Evolutionary conservation across 306 rosid genomes (phyloP).

Genomic region (Ormosia emarginata): DNA sequence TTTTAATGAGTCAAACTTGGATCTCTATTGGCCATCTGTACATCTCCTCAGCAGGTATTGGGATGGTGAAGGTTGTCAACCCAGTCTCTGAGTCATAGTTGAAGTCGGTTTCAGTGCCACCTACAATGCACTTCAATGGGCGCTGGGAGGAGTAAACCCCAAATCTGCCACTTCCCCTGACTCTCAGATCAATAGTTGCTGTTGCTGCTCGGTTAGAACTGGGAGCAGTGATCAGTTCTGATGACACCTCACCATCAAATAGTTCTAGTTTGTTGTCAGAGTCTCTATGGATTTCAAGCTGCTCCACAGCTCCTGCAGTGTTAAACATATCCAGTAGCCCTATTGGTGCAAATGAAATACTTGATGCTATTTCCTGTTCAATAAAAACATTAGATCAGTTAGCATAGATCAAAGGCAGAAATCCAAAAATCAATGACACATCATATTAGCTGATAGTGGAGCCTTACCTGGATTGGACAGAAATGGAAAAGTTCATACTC

Average conservation of each 20-base stretch:
- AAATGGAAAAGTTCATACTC: slow-evolving; percentile 89
- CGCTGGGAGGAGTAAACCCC: slow-evolving; percentile 71
- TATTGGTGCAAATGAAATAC: slow-evolving; percentile 72
- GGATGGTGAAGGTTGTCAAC: slow-evolving; percentile 50
- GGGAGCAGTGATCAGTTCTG: slow-evolving; percentile 36
- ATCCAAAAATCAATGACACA: neutral
- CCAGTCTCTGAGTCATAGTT: slow-evolving; percentile 54
- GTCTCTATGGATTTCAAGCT: slow-evolving; percentile 40
- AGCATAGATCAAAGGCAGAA: neutral
- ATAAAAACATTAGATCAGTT: neutral
- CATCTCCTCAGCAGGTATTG: slow-evolving; percentile 57
- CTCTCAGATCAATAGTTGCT: slow-evolving; percentile 47
- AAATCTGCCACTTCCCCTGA: slow-evolving; percentile 74
- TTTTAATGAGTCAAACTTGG: slow-evolving; percentile 42
- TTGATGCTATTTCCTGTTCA: slow-evolving; percentile 53
- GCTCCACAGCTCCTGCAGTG: slow-evolving; percentile 68
- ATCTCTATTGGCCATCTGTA: slow-evolving; percentile 63
- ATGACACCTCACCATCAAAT: slow-evolving; percentile 42
- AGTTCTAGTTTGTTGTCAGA: slow-evolving; percentile 38
- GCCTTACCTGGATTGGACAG: slow-evolving; percentile 68
- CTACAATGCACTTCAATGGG: slow-evolving; percentile 54
- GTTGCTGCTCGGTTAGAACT: slow-evolving; percentile 38
- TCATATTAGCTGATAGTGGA: neutral
- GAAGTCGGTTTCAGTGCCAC: slow-evolving; percentile 37
- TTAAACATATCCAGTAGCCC: slow-evolving; percentile 90